Evolutionary conservation across 2,329 filamentous ascomycete genomes (phyloP), one percentile per base, ranked within the genome.

Genomic region (Myotisia sp.): DNA sequence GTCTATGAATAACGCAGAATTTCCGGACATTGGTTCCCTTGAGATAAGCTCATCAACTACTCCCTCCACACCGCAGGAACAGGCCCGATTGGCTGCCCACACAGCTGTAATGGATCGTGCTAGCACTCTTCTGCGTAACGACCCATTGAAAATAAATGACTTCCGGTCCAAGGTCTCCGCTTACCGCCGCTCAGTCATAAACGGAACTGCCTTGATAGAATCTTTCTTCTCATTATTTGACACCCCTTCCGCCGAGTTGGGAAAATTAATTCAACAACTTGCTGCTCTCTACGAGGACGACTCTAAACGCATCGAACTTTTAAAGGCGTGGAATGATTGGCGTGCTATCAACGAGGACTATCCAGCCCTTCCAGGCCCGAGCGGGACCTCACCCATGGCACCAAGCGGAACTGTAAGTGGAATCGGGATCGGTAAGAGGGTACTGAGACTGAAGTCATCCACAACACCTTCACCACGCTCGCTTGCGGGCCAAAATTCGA

Each of bases 281-380:
- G 81, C 87, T 4, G 87, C 95, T 34, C 74, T 98, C 7, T 95
- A 90, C 47, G 87, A 98, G 46, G 79, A 92, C 45, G 69, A 78
- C 32, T 53, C 56, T 12, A 93, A 92, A 52, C 74, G 74, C 1
- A 76, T 79, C 34, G 67, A 64, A 1, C 62, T 98, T 3, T 71
- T 85, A 17, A 79, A 79, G 47, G 83, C 86, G 1, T 94, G 87
- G 85, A 83, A 84, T 46, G 82, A 93, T 57, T 94, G 87, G 83
- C 82, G 83, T 29, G 85, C 85, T 23, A 90, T 92, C 59, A 92
- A 92, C 45, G 86, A 94, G 56, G 86, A 94, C 53, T 95, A 94
- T 46, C 87, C 87, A 0, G 83, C 81, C 2, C 64, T 95, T 1
- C 86, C 87, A 1, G 79, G 79, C 0, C 69, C 82, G 1, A 70